Base-by-base conservation (phyloP, 495 filamentous ascomycete genomes). In the Neohortaea acidophila region DNA sequence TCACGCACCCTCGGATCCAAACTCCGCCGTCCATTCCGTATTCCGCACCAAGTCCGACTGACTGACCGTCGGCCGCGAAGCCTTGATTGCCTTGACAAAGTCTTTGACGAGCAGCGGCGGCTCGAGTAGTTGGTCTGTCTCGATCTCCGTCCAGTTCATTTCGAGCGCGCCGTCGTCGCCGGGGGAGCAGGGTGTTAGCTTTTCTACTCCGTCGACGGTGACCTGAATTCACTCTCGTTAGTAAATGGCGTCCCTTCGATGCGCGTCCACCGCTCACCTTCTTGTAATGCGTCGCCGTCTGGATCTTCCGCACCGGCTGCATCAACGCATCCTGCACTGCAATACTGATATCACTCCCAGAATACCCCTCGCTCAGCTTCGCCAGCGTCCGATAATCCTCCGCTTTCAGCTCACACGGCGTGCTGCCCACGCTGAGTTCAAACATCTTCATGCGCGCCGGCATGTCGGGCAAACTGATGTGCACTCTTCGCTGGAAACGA, bases 271-370 rank as follows among this genome's bases (percentile, higher is more conserved):
- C 15, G 21, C 57, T 29, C 65, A 89, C 87, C 69, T 80, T 79
- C 58, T 94, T 96, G 62, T 96, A 99, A 63, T 99, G 89, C 41
- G 89, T 99, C 21, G 89, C 89, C 33, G 83, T 93, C 62, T 96
- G 87, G 46, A 99, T 96, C 63, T 92, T 91, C 38, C 89, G 68
- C 39, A 99, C 82, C 0, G 89, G 91, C 53, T 96, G 84, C 89
- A 99, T 99, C 14, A 96, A 64, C 9, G 89, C 89, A 61, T 94
- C 85, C 56, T 99, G 89, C 18, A 96, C 89, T 4, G 81, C 86
- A 52, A 96, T 96, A 53, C 70, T 78, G 55, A 99, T 93, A 73
- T 99, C 89, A 39, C 79, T 86, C 9, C 89, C 89, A 0, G 85
- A 93, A 54, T 94, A 99, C 7, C 86, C 86, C 44, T 94, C 89